Evolutionary conservation across 1,139 yeast genomes (phyloP).

Genomic region (Geotrichum phurueaensis): DNA sequence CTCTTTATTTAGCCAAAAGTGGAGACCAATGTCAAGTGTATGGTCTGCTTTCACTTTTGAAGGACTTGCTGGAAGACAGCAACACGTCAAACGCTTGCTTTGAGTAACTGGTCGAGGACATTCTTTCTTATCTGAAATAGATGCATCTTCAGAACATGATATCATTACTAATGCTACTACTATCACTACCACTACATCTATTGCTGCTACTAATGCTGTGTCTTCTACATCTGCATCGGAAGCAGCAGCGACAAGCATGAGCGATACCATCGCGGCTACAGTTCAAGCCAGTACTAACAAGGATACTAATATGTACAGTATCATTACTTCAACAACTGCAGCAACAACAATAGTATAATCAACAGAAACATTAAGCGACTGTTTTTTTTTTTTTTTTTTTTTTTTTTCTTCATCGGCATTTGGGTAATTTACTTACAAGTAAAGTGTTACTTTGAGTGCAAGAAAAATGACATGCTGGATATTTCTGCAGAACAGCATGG

Average conservation of each 20-base stretch:
- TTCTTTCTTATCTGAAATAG: slow-evolving; percentile 29
- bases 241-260: too few species aligned
- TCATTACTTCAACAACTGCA: not conserved
- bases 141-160: slow-evolving; percentile 32
- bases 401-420: not conserved
- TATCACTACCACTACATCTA: too few species aligned
- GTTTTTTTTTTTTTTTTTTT: too few species aligned
- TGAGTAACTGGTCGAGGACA: slow-evolving; percentile 54
- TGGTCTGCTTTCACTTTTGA: slow-evolving; percentile 66
- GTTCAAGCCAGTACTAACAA: too few species aligned
- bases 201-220: too few species aligned
- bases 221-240: too few species aligned
- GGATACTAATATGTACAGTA: too few species aligned
- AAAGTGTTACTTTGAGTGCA: not conserved
- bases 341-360: not conserved
- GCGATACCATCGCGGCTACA: too few species aligned
- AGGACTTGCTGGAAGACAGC: slow-evolving; percentile 74
- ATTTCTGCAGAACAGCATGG: not conserved
- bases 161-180: slow-evolving; percentile 24
- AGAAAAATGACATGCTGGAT: not conserved
- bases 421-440: too few species aligned
- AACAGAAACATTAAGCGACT: not conserved
- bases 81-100: slow-evolving; percentile 80
- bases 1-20: slow-evolving; percentile 42
- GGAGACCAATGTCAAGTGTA: slow-evolving; percentile 39